Evolutionary conservation across 2,329 filamentous ascomycete species (phyloP).

Genomic region (Anisogramma anomala): DNA sequence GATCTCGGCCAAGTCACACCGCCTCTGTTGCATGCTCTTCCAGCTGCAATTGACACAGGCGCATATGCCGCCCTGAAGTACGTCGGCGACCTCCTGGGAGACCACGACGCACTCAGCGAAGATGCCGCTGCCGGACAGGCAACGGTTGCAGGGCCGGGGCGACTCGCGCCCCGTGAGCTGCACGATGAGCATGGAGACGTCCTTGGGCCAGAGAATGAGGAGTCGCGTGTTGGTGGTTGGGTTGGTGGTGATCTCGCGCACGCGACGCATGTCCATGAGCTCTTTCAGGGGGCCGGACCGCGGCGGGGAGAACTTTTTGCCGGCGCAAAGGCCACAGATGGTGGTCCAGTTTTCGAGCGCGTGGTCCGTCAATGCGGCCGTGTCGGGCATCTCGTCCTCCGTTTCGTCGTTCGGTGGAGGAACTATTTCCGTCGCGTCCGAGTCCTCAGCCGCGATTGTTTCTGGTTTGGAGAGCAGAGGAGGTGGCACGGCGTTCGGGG

Average conservation of each 20-base stretch:
- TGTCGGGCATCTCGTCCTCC: background rate
- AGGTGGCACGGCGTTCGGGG: background rate
- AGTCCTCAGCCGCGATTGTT: background rate
- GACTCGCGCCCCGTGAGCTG: constrained; percentile 4
- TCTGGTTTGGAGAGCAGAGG: background rate
- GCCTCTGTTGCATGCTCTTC: background rate
- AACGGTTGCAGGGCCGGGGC: background rate
- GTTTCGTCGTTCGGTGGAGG: background rate
- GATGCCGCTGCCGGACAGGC: background rate
- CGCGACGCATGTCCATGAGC: background rate
- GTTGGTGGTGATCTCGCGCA: background rate
- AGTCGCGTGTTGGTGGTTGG: background rate
- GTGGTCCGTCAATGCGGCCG: background rate
- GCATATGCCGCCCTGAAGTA: background rate
- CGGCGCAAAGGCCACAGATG: background rate
- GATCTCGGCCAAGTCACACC: background rate
- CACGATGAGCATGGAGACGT: constrained; percentile 2
- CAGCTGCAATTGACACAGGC: constrained; percentile 8
- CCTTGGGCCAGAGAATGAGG: background rate
- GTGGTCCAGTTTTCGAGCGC: constrained; percentile 1
- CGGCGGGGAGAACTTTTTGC: background rate
- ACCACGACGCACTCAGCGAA: constrained; percentile 3
- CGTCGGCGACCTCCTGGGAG: background rate
- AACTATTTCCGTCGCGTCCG: background rate
- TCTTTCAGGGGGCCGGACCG: background rate